phyloP scores from a whole-genome alignment of 1,139 yeast species.

The Geotrichum klebahnii region DNA sequence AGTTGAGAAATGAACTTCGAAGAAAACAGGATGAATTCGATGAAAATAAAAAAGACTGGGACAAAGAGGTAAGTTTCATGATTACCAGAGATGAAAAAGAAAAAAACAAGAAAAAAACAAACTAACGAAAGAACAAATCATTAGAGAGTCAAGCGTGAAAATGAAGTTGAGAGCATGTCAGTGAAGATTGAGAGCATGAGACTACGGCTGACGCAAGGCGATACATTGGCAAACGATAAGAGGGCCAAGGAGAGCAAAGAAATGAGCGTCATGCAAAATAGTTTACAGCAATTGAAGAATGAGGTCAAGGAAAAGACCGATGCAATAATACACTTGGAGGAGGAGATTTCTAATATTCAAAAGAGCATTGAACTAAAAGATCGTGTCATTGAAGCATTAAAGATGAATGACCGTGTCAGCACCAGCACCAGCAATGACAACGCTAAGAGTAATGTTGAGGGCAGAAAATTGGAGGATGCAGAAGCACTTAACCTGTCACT shows the following conservation, averaged over 20 bases:
- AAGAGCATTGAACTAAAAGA: conserved; percentile 12
- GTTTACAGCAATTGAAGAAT: neutral
- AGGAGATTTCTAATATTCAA: neutral
- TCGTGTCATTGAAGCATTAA: conserved; percentile 12
- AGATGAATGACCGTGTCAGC: neutral
- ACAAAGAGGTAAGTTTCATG: conserved; percentile 2
- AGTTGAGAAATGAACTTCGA: conserved; percentile 6
- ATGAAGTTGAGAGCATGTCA: neutral
- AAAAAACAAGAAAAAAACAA: neutral
- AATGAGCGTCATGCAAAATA: neutral
- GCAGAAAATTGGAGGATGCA: conserved; percentile 6
- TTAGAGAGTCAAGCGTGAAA: neutral
- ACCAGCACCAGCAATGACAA: neutral
- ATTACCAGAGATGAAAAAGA: too few species aligned
- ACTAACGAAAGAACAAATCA: neutral
- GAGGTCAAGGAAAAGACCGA: conserved; percentile 2
- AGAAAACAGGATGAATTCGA: conserved; percentile 1
- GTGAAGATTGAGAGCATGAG: neutral
- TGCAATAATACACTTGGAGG: conserved; percentile 1
- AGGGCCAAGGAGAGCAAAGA: neutral
- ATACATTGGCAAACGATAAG: neutral
- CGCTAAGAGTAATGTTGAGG: neutral
- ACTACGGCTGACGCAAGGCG: neutral
- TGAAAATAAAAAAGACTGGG: conserved; percentile 1
- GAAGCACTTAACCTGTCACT: conserved; percentile 8